Conservation (phyloP, 371 early-diverging fungal species). For the Caulochytrium protostelioides region DNA sequence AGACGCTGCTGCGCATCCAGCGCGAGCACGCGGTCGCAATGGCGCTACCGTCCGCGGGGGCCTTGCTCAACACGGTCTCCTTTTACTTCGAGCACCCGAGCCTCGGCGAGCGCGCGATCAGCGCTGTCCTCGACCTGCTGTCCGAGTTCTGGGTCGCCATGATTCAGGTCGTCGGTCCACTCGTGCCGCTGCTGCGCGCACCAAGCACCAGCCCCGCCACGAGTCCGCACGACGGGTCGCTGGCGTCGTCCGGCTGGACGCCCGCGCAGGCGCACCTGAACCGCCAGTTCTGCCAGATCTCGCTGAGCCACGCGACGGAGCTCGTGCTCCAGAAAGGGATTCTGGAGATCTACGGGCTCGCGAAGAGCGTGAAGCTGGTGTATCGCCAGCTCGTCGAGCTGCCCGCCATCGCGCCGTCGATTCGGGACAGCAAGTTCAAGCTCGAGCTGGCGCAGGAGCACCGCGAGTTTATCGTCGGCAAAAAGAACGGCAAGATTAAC, state of each 20-base stretch:
- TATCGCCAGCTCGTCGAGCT: conserved; percentile 28
- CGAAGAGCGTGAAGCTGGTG: conserved; percentile 31
- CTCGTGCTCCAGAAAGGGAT: conserved; percentile 18
- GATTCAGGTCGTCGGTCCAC: conserved; percentile 23
- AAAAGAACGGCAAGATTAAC: conserved; percentile 85
- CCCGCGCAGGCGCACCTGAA: neutral
- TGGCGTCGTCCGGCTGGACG: neutral
- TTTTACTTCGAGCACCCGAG: no score
- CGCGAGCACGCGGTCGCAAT: no score
- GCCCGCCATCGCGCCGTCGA: conserved; percentile 2
- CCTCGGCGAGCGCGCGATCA: no score
- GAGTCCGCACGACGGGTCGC: neutral
- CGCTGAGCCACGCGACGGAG: conserved; percentile 9
- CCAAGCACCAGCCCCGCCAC: conserved; percentile 1
- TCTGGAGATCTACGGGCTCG: conserved; percentile 39
- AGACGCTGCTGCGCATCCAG: no score
- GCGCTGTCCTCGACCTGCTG: neutral
- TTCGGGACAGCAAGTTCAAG: conserved; percentile 25
- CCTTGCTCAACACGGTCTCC: no score
- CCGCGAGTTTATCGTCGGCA: conserved; percentile 76
- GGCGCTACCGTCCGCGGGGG: no score
- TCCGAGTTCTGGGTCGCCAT: conserved; percentile 26
- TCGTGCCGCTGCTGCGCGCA: neutral
- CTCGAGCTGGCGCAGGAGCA: conserved; percentile 59
- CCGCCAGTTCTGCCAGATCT: conserved; percentile 1